Percentiles rank a stretch among this genome's conserved stretches.
Evolutionary conservation across 2,329 filamentous ascomycete genomes (phyloP).

Genomic region (Sarocladiaceae sp.): DNA sequence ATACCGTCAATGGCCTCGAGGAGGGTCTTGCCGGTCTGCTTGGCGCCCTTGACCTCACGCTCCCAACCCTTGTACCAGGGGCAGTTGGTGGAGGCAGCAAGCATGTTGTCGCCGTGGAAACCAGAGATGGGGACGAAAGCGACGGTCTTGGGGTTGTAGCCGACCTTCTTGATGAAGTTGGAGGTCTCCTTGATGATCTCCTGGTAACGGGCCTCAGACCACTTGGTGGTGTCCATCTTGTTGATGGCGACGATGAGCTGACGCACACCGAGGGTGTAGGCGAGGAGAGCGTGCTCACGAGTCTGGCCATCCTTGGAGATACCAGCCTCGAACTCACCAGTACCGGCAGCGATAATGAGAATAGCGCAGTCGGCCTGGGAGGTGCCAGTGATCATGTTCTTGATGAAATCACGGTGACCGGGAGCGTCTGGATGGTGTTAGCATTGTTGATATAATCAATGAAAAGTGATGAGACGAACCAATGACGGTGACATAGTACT

Average conservation of each 20-base stretch:
- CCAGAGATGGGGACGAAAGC: conserved; percentile 99
- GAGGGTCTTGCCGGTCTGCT: conserved; percentile 91
- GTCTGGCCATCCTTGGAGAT: conserved; percentile 99
- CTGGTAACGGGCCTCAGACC: conserved; percentile 91
- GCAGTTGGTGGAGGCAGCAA: conserved; percentile 81
- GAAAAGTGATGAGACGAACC: conserved; percentile 46
- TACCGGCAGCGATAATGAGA: conserved; percentile 99
- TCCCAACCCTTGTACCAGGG: conserved; percentile 99
- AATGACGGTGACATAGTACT: conserved; percentile 98
- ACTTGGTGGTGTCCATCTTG: conserved; percentile 99
- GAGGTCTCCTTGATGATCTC: conserved; percentile 99
- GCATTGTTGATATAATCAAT: background rate
- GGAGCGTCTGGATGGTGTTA: conserved; percentile 65
- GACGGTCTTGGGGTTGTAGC: conserved; percentile 99
- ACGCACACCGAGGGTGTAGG: conserved; percentile 99
- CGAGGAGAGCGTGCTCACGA: conserved; percentile 99
- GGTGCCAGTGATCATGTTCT: conserved; percentile 99
- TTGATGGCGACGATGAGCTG: conserved; percentile 99
- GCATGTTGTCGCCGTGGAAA: conserved; percentile 99
- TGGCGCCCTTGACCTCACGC: conserved; percentile 81
- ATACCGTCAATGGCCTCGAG: conserved; percentile 98
- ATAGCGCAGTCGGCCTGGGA: conserved; percentile 99
- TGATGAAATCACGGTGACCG: conserved; percentile 99
- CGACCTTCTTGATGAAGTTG: conserved; percentile 99
- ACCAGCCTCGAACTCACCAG: conserved; percentile 99